Percentiles rank a stretch among this genome's conserved stretches.
Conservation (phyloP, 768 basidiomycete genomes). For the Calocybe indica region DNA sequence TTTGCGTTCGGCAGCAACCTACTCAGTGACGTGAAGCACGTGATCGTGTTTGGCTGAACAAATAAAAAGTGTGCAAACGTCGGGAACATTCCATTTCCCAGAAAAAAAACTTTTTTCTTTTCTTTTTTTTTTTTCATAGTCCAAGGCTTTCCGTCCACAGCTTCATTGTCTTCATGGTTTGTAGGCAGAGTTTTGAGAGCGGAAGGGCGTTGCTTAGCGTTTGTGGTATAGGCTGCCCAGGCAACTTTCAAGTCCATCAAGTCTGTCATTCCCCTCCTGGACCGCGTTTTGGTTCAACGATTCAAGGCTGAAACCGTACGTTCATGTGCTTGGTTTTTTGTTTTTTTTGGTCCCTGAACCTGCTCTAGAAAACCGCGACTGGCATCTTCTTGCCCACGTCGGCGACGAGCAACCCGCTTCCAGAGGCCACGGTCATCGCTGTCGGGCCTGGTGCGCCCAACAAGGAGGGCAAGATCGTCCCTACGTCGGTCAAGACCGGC, state of each 20-base stretch:
- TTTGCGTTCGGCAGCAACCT: too few relatives aligned
- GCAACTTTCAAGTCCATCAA: conserved; percentile 96
- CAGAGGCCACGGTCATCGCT: conserved; percentile 95
- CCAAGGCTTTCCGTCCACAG: too few relatives aligned
- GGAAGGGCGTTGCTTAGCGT: too few relatives aligned
- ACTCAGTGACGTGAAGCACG: too few relatives aligned
- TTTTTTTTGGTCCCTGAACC: neutral
- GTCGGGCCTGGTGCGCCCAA: conserved; percentile 92
- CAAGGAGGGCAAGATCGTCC: conserved; percentile 74
- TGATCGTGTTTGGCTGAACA: too few relatives aligned
- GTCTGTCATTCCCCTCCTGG: conserved; percentile 83
- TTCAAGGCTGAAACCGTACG: conserved; percentile 94
- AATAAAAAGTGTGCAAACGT: too few relatives aligned
- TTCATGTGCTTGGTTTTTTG: conserved; percentile 7
- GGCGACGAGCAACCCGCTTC: conserved; percentile 78
- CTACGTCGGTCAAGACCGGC: conserved; percentile 77
- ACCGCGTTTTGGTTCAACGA: conserved; percentile 95
- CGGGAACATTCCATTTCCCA: neutral
- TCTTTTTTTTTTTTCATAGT: neutral
- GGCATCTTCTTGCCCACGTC: conserved; percentile 96
- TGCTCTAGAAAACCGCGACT: conserved; percentile 86
- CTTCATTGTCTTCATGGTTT: too few relatives aligned
- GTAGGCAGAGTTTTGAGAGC: too few relatives aligned
- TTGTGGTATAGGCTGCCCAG: conserved; percentile 80
- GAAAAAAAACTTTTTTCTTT: neutral